phyloP scores from a whole-genome alignment of 2,329 filamentous ascomycete species.

The Diaporthe destruens region DNA sequence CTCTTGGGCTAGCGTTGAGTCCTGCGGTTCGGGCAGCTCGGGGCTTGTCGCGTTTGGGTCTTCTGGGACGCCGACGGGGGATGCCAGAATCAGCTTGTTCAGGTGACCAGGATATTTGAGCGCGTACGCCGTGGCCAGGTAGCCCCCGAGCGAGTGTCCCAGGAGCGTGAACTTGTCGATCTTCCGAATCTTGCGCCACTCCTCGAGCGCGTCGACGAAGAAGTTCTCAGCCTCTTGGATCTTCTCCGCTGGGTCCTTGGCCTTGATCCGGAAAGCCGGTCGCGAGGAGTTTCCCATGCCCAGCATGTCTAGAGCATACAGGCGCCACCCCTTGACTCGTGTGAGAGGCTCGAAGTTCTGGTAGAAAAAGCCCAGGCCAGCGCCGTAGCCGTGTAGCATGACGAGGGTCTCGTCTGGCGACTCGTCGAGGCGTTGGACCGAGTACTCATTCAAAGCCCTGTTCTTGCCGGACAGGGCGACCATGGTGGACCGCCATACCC shows the following conservation, averaged over 20 bases:
- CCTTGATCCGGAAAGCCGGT: slow-evolving; percentile 85
- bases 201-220: slow-evolving; percentile 96
- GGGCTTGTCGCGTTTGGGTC: slow-evolving; percentile 90
- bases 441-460: slow-evolving; percentile 91
- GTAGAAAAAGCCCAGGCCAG: slow-evolving; percentile 97
- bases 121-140: slow-evolving; percentile 94
- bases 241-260: slow-evolving; percentile 85
- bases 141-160: slow-evolving; percentile 91
- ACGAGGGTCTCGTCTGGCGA: slow-evolving; percentile 87
- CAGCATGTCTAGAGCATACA: slow-evolving; percentile 94
- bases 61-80: slow-evolving; percentile 93
- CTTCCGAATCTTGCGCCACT: slow-evolving; percentile 90
- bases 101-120: slow-evolving; percentile 94
- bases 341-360: slow-evolving; percentile 95
- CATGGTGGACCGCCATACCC: slow-evolving; percentile 88
- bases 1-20: slow-evolving; percentile 81
- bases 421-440: slow-evolving; percentile 86
- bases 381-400: slow-evolving; percentile 97
- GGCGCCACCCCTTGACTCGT: slow-evolving; percentile 82
- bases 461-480: slow-evolving; percentile 88
- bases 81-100: slow-evolving; percentile 96
- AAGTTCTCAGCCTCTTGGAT: slow-evolving; percentile 92
- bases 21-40: slow-evolving; percentile 80
- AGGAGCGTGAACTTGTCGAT: slow-evolving; percentile 94
- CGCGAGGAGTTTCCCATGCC: slow-evolving; percentile 93